These are phyloP conservation scores for Candida hungchunana DNA, from an alignment of 805 yeast genomes.

Conservation along the genomic window DNA sequence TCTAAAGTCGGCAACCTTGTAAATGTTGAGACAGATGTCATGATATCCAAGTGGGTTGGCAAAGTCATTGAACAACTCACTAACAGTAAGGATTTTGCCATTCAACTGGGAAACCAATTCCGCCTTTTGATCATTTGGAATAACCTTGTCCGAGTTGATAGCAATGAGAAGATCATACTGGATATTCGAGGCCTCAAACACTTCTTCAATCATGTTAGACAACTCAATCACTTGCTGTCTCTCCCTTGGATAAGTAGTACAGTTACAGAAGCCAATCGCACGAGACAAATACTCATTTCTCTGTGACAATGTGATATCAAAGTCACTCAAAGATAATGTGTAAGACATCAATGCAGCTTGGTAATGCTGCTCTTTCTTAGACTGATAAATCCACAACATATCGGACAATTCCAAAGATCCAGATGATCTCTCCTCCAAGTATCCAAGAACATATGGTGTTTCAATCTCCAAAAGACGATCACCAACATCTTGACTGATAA, in stretches of 20 bases:
- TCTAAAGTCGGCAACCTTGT: constrained; percentile 80
- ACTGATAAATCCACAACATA: constrained; percentile 83
- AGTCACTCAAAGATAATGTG: constrained; percentile 68
- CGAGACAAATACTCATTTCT: constrained; percentile 87
- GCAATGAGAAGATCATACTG: constrained; percentile 52
- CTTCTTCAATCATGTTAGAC: constrained; percentile 66
- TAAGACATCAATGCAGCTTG: constrained; percentile 83
- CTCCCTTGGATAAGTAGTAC: constrained; percentile 71
- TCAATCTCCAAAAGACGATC: constrained; percentile 75
- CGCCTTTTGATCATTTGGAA: constrained; percentile 43
- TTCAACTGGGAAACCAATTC: constrained; percentile 53
- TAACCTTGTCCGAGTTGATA: constrained; percentile 48
- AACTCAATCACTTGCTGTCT: constrained; percentile 74
- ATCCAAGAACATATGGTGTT: constrained; percentile 76
- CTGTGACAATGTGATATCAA: constrained; percentile 60
- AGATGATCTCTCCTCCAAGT: constrained; percentile 62
- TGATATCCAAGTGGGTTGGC: constrained; percentile 86
- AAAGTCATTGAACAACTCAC: constrained; percentile 78
- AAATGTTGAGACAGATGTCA: constrained; percentile 73
- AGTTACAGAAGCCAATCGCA: constrained; percentile 89
- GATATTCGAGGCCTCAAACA: constrained; percentile 79
- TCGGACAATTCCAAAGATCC: constrained; percentile 72
- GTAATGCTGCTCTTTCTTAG: constrained; percentile 71
- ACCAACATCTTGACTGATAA: constrained; percentile 69
- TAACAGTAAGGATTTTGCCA: constrained; percentile 61